Base-by-base conservation (phyloP, 805 yeast genomes). In the Candida quercuum region DNA sequence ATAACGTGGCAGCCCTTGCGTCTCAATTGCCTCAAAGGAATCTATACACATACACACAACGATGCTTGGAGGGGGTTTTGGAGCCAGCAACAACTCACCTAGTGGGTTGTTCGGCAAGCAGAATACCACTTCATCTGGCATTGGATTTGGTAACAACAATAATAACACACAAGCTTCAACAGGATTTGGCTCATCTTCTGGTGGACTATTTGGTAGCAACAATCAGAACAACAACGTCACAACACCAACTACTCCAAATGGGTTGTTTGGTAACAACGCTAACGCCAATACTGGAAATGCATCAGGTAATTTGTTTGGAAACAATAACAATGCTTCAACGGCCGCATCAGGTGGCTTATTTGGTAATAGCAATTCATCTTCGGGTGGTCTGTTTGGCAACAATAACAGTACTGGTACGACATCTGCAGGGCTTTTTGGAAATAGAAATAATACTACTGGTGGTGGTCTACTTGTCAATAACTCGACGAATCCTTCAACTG, bases 391-490 rank as follows among this genome's bases (percentile, higher is more conserved):
- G 3, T 46, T 46, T 28, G 47, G 52, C 2, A 45, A 32, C 26
- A 37, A 40, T 6, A 10, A 22, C 14, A 27, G n/a, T 4, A 17
- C 35, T 3, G 13, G 36, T 6, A 21, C 37, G 15, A 18, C 45
- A 14, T 11, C 43, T 18, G 45, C 42, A 27, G 52, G 54, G 3
- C 39, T 51, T 1, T 51, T 48, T 40, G 52, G 45, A 21, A 36
- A 43, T 35, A 37, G 28, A 26, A 31, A 39, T 26, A 34, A 28
- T 13, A 25, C 46, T 20, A 16, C 52, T 19, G 27, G 43, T 12
- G 50, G 54, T 24, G 52, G 53, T n/a, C 35, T 51, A n/a, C 52
- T 53, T 46, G 58, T 56, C 6, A 40, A 36, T 23, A 27, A 32
- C 32, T 19, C 33, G 20, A 37, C 41, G 32, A 38, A 42, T 20